These are phyloP conservation scores for Fabrea salina DNA, from an alignment of 169 alveolate species.

Conservation along the genomic window DNA sequence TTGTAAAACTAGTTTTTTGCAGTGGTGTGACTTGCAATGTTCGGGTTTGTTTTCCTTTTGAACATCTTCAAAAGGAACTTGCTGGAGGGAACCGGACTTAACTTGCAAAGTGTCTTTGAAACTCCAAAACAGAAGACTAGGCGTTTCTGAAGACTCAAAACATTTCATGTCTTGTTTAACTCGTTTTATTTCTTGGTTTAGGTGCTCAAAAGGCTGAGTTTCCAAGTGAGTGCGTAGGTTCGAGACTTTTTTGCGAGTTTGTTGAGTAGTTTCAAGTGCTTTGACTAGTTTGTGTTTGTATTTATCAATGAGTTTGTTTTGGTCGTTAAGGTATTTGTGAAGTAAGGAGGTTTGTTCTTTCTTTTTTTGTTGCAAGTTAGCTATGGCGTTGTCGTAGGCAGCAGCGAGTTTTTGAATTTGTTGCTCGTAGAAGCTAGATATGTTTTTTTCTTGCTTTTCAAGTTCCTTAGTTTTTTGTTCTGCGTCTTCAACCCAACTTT, in stretches of 20 bases:
- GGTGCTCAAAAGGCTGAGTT: slow-evolving; percentile 28
- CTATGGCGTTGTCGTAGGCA: slow-evolving; percentile 24
- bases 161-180: slow-evolving; percentile 14
- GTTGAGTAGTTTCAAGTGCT: background rate
- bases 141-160: background rate
- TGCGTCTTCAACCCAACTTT: background rate
- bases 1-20: too few species aligned
- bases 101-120: background rate
- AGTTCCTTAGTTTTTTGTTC: background rate
- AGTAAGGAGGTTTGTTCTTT: slow-evolving; percentile 21
- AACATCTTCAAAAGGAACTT: background rate
- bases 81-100: background rate
- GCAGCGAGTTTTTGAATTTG: slow-evolving; percentile 31
- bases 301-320: slow-evolving; percentile 7
- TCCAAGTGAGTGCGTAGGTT: background rate
- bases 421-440: slow-evolving; percentile 26
- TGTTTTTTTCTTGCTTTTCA: slow-evolving; percentile 36
- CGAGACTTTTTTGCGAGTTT: background rate
- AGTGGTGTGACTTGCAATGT: too few species aligned
- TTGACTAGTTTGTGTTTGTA: background rate
- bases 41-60: too few species aligned
- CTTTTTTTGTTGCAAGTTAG: slow-evolving; percentile 33
- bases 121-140: background rate
- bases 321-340: slow-evolving; percentile 24
- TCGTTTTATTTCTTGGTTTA: background rate